phyloP scores from a whole-genome alignment of 2,329 filamentous ascomycete species.

The Diaporthe humulicola region DNA sequence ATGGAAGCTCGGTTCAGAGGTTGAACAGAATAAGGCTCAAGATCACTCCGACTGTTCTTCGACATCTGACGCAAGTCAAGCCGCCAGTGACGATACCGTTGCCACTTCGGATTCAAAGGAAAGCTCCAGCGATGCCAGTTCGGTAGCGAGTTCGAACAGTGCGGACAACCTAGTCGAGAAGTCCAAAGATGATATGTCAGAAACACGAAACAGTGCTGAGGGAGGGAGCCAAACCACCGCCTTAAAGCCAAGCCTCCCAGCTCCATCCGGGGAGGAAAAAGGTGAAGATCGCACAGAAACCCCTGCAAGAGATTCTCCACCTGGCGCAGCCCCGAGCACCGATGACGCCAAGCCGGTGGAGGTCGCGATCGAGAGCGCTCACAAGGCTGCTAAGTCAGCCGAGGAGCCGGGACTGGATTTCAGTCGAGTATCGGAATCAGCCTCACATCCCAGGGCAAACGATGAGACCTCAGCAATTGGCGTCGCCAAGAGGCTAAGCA shows the following conservation, averaged over 20 bases:
- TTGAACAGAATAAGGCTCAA: not conserved
- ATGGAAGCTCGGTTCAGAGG: not conserved
- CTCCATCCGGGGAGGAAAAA: not conserved
- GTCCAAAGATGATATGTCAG: not conserved
- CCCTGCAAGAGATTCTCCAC: not conserved
- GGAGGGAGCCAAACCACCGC: not conserved
- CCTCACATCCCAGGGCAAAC: not conserved
- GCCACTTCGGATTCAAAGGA: not conserved
- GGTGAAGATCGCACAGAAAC: not conserved
- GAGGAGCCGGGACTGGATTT: not conserved
- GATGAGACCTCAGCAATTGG: not conserved
- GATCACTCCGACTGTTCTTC: conserved; percentile 4
- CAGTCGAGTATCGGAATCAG: conserved; percentile 22
- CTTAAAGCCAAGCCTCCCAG: not conserved
- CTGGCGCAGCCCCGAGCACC: not conserved
- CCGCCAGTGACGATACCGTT: not conserved
- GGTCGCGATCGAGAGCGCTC: not conserved
- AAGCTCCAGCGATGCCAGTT: not conserved
- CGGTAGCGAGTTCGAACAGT: not conserved
- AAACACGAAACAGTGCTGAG: not conserved
- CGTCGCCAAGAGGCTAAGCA: conserved; percentile 18
- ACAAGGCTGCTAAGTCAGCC: not conserved
- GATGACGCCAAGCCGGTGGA: not conserved
- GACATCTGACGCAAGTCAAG: not conserved
- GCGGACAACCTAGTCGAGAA: not conserved